Percentiles rank a stretch among this genome's conserved stretches.
These are phyloP conservation scores for Carex myosuroides DNA, from an alignment of 176 grass and related monocot genomes.

Conservation along the genomic window DNA sequence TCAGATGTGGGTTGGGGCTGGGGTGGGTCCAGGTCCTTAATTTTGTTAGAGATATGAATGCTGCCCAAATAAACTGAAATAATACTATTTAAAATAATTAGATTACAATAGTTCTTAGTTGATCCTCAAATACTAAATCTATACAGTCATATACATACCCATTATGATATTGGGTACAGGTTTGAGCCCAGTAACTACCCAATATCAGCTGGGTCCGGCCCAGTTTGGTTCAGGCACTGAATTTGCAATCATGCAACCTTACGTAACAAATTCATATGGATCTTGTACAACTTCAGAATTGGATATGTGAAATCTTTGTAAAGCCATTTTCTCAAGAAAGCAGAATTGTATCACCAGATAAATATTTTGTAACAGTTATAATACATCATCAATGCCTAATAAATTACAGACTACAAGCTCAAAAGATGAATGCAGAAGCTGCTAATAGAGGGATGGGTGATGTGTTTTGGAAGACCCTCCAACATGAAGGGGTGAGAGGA, in stretches of 20 bases:
- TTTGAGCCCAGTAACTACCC: neutral
- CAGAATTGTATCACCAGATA: neutral
- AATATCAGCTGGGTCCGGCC: neutral
- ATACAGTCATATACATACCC: neutral
- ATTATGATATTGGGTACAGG: neutral
- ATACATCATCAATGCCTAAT: conserved; percentile 22
- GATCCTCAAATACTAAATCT: neutral
- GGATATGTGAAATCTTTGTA: neutral
- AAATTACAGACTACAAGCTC: conserved; percentile 87
- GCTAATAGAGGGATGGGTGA: conserved; percentile 87
- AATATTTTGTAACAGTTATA: neutral
- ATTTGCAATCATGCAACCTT: neutral
- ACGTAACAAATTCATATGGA: neutral
- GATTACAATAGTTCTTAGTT: neutral
- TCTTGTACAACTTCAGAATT: neutral
- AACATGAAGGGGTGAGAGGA: conserved; percentile 72
- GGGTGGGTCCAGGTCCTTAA: neutral
- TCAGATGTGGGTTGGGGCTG: neutral
- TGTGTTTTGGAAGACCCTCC: conserved; percentile 86
- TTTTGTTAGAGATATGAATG: neutral
- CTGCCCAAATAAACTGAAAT: neutral
- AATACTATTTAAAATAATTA: neutral
- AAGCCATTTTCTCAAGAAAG: neutral
- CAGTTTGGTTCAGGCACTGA: neutral
- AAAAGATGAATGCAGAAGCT: conserved; percentile 52